These are phyloP conservation scores for Rhododendron ferrugineum DNA, from an alignment of 148 eudicot genomes.

Conservation along the genomic window DNA sequence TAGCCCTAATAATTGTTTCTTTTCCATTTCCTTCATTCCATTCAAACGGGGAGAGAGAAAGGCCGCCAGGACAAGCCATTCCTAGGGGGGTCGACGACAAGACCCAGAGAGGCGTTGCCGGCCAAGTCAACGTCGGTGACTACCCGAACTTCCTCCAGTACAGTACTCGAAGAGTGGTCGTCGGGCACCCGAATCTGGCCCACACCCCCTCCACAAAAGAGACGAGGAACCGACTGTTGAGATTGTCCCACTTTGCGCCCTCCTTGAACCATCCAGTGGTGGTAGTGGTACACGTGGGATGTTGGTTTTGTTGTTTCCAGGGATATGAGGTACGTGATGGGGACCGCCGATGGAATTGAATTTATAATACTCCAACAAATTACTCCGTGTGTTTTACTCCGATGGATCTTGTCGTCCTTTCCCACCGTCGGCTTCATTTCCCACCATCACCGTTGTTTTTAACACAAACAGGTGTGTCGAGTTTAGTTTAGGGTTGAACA, in stretches of 20 bases:
- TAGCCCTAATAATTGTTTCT: no score
- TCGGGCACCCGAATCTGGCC: slow-evolving; percentile 41
- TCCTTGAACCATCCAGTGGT: slow-evolving; percentile 69
- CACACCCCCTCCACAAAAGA: slow-evolving; percentile 63
- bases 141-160: slow-evolving; percentile 42
- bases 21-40: no score
- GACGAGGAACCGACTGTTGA: slow-evolving; percentile 60
- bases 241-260: slow-evolving; percentile 66
- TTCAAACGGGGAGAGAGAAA: no score
- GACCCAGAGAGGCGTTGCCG: slow-evolving; percentile 61
- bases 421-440: not conserved
- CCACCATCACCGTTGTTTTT: no score
- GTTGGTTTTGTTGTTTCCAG: slow-evolving; percentile 43
- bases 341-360: slow-evolving; percentile 84
- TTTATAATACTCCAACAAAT: no score
- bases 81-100: slow-evolving; percentile 52
- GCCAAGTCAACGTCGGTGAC: slow-evolving; percentile 46
- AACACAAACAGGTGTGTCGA: no score
- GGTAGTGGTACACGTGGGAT: slow-evolving; percentile 57
- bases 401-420: no score
- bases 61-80: no score
- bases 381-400: no score
- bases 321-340: slow-evolving; percentile 51
- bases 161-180: not conserved
- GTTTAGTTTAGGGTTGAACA: no score